Percentiles rank a stretch among this genome's conserved stretches.
phyloP scores from a whole-genome alignment of 768 basidiomycete species.

The Amanita subjunquillea region DNA sequence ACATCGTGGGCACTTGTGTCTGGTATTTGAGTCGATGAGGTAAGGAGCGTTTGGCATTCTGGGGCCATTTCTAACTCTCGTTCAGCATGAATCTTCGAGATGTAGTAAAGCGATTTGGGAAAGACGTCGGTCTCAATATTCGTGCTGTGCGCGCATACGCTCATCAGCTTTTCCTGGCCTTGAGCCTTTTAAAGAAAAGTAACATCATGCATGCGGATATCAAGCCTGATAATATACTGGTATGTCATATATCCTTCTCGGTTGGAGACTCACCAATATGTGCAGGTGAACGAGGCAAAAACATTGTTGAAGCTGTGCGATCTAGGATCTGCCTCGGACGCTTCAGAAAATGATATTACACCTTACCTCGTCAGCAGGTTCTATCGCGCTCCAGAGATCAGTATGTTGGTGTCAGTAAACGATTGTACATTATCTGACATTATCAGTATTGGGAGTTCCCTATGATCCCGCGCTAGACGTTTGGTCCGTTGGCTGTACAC shows the following conservation, averaged over 20 bases:
- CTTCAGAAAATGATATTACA: constrained; percentile 91
- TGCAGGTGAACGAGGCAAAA: constrained; percentile 90
- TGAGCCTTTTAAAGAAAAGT: constrained; percentile 77
- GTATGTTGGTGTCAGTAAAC: constrained; percentile 33
- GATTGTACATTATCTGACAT: constrained; percentile 4
- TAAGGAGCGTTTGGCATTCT: constrained; percentile 34
- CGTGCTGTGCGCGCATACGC: constrained; percentile 98
- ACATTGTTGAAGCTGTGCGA: constrained; percentile 92
- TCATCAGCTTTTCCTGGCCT: constrained; percentile 86
- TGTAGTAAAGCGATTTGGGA: constrained; percentile 95
- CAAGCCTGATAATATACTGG: constrained; percentile 96
- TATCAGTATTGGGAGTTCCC: constrained; percentile 82
- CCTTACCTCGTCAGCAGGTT: constrained; percentile 97
- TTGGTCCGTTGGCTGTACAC: constrained; percentile 96
- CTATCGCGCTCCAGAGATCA: constrained; percentile 98
- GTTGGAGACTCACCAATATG: not conserved
- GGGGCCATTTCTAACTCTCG: not conserved
- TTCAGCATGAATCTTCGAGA: constrained; percentile 95
- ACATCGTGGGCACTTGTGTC: constrained; percentile 91
- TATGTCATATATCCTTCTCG: constrained; percentile 24
- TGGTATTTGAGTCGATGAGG: constrained; percentile 94
- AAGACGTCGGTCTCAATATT: constrained; percentile 94
- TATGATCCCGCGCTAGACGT: constrained; percentile 92
- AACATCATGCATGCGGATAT: constrained; percentile 98
- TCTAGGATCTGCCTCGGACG: constrained; percentile 93